Evolutionary conservation across 768 basidiomycete species (phyloP).

Genomic region (Leccinum subgranulosum): DNA sequence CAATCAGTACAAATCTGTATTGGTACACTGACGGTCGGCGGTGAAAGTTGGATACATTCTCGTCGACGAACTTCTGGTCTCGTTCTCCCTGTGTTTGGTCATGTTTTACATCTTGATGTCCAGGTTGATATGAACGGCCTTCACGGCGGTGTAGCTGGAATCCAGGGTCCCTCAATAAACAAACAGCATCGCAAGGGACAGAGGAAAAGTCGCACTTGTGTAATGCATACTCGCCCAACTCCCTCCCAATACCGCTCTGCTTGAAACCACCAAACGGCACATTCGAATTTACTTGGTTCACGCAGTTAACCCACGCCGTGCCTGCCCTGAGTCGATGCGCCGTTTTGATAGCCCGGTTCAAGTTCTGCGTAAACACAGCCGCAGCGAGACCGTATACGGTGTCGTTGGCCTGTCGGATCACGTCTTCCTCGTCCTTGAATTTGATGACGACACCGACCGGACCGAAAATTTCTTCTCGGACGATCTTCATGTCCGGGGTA

Average conservation of each 20-base stretch:
- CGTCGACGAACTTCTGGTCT: neutral
- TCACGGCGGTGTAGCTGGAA: conserved; percentile 22
- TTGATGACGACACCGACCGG: conserved; percentile 75
- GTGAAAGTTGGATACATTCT: neutral
- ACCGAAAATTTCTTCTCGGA: conserved; percentile 75
- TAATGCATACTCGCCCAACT: conserved; percentile 74
- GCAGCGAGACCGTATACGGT: conserved; percentile 84
- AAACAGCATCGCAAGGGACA: neutral
- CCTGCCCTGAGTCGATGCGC: conserved; percentile 80
- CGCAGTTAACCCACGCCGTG: conserved; percentile 62
- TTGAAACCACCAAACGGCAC: conserved; percentile 88
- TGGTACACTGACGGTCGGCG: neutral
- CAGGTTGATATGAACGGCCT: conserved; percentile 48
- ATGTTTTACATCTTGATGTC: conserved; percentile 14
- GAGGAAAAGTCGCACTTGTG: conserved; percentile 38
- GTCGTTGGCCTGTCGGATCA: conserved; percentile 77
- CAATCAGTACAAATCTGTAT: neutral
- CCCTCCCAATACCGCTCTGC: conserved; percentile 77
- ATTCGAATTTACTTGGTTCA: conserved; percentile 28
- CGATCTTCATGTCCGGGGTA: conserved; percentile 69
- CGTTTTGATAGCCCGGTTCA: conserved; percentile 68
- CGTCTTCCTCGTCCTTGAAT: conserved; percentile 69
- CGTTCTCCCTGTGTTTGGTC: neutral
- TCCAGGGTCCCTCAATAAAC: neutral
- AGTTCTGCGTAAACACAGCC: conserved; percentile 78